Base-by-base conservation (phyloP, 1,284 basidiomycete species). In the Heterobasidion occidentale region DNA sequence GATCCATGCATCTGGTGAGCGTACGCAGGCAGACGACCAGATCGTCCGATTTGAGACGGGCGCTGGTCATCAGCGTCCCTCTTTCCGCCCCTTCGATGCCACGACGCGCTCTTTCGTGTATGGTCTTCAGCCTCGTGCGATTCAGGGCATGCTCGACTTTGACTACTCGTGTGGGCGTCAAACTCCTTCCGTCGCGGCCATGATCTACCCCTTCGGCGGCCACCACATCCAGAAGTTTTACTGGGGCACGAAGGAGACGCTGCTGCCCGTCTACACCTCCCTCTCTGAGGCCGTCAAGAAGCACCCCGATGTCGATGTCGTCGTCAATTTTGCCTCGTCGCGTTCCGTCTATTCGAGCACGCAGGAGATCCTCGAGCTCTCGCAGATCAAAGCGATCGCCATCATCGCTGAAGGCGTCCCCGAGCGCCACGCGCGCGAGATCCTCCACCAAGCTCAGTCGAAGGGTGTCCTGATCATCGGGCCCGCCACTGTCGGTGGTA, bases 161-260 rank as follows among this genome's bases (percentile, higher is more conserved):
- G 96, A 99, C 80, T 99, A 90, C 77, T 94, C 93, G 15, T 99
- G 97, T 74, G 96, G 96, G 36, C 92, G 97, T 62, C 74, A 83
- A 60, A 83, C 87, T n/a, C 95, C 96, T 51, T 93, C 89, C 55
- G 96, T 99, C 62, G 96, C 96, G 45, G 96, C 97, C 56, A 99
- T 99, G 96, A 98, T 99, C 73, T 99, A 99, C 75, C 97, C 97
- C 70, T 99, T 99, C 76, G 96, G 96, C 70, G 96, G 96, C 36
- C 96, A 98, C 77, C 96, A 98, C 78, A 97, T 98, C 73, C 96
- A 99, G 76, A 99, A 99, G 81, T 97, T 98, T 83, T 95, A 99
- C 83, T 99, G 96, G 96, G 96, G 96, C 60, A 99, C 97, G 58
- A 95, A 94, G 80, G 96, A 99, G 81, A 97, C 95, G 1, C 87